A percentile compares a stretch with the other conserved stretches of the same genome.
Conservation (phyloP, 2,329 filamentous ascomycete genomes). For the Stagonosporopsis chrysanthemi region DNA sequence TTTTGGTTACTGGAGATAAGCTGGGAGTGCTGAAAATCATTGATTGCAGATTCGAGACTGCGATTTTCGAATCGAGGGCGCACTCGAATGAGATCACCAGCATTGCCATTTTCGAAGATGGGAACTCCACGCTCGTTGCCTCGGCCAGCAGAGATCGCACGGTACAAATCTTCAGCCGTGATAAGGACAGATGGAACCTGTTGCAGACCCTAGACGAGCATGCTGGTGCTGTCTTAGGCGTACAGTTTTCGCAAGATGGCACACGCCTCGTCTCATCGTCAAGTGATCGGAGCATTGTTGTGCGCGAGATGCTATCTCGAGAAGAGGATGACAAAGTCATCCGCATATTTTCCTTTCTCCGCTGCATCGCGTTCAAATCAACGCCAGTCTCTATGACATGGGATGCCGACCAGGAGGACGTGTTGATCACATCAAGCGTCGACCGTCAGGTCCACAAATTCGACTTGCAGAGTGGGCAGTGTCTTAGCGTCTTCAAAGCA, state of each 20-base stretch:
- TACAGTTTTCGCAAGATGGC: conserved; percentile 77
- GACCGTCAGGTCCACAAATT: conserved; percentile 68
- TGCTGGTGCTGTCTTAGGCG: conserved; percentile 79
- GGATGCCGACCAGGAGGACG: conserved; percentile 66
- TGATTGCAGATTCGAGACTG: conserved; percentile 67
- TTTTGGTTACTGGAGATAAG: conserved; percentile 84
- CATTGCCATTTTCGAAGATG: conserved; percentile 75
- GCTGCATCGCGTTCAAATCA: conserved; percentile 81
- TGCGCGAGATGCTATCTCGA: conserved; percentile 78
- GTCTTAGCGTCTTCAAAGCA: conserved; percentile 79
- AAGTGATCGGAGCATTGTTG: conserved; percentile 79
- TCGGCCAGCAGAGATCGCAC: conserved; percentile 83
- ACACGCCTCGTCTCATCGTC: conserved; percentile 82
- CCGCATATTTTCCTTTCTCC: conserved; percentile 78
- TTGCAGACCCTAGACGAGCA: conserved; percentile 94
- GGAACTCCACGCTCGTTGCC: conserved; percentile 72
- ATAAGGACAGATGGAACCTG: conserved; percentile 70
- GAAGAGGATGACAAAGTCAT: conserved; percentile 66
- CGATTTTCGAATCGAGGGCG: conserved; percentile 77
- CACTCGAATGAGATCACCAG: conserved; percentile 86
- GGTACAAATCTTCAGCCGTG: conserved; percentile 83
- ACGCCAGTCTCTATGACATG: conserved; percentile 86
- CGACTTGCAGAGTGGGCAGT: conserved; percentile 71
- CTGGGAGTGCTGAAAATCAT: conserved; percentile 80
- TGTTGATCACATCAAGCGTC: conserved; percentile 66